phyloP scores from a whole-genome alignment of 2,329 filamentous ascomycete species.

The Botrytis porri region DNA sequence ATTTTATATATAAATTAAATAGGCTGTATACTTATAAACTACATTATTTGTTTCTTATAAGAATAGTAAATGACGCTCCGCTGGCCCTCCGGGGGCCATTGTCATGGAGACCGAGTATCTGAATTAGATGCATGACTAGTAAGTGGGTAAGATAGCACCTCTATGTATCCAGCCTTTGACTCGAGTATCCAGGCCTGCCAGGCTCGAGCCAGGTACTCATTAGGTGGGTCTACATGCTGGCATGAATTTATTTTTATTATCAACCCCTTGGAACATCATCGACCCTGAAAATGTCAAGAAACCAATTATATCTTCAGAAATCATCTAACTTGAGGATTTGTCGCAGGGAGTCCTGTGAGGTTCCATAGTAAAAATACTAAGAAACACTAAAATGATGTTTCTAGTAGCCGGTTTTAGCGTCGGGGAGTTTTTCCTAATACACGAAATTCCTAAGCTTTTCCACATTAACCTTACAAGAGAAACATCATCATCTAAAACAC shows the following conservation, averaged over 20 bases:
- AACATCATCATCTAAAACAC: not conserved
- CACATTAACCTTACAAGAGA: not conserved
- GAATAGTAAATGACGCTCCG: not conserved
- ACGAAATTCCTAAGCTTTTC: too few relatives aligned
- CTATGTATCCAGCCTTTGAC: not conserved
- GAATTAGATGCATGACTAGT: not conserved
- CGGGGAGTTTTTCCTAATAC: not conserved
- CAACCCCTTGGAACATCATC: not conserved
- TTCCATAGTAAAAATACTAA: not conserved
- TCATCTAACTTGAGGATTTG: not conserved
- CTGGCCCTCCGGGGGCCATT: not conserved
- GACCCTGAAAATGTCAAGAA: not conserved
- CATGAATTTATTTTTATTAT: not conserved
- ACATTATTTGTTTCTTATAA: not conserved
- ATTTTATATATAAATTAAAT: too few relatives aligned
- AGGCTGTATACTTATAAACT: too few relatives aligned
- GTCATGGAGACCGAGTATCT: slow-evolving; percentile 1
- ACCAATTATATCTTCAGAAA: not conserved
- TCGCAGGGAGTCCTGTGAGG: not conserved
- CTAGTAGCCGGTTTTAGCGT: not conserved
- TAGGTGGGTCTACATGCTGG: not conserved
- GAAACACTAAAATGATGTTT: not conserved
- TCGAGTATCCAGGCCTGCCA: not conserved
- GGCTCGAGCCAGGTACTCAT: not conserved
- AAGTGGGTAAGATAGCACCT: not conserved